Conservation (phyloP, 805 yeast species). For the Candida xiaguanensis region DNA sequence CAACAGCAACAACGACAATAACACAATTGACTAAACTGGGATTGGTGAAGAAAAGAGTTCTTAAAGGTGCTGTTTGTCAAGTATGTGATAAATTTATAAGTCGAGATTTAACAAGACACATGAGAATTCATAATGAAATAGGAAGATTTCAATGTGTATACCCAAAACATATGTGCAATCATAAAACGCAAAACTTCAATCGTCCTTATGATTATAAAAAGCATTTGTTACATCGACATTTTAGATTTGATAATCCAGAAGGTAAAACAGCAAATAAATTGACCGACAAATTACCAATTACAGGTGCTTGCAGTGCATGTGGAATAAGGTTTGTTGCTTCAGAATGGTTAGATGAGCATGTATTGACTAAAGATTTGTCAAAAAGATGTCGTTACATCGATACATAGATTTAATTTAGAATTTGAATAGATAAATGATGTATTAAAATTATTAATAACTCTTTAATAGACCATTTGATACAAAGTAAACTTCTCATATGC, state of each 20-base stretch:
- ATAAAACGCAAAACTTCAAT: constrained; percentile 40
- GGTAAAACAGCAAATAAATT: constrained; percentile 38
- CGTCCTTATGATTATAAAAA: constrained; percentile 46
- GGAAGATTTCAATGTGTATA: constrained; percentile 43
- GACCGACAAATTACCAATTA: constrained; percentile 37
- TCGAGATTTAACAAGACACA: constrained; percentile 39
- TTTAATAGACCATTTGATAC: no score
- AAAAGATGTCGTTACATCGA: constrained; percentile 21
- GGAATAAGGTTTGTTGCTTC: constrained; percentile 46
- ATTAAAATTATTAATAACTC: no score
- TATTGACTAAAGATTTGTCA: constrained; percentile 28
- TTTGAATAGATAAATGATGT: no score
- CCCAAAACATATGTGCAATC: constrained; percentile 37
- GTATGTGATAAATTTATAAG: constrained; percentile 39
- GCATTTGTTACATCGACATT: constrained; percentile 40
- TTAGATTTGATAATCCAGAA: constrained; percentile 38
- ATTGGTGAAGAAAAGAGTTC: constrained; percentile 21
- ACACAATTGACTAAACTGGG: constrained; percentile 6
- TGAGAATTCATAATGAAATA: constrained; percentile 41
- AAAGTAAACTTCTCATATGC: no score
- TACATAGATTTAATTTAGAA: no score
- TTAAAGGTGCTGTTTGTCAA: constrained; percentile 36
- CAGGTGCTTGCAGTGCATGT: constrained; percentile 43
- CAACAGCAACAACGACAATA: not conserved
- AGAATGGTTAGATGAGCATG: constrained; percentile 56